Conservation (phyloP, 1,284 basidiomycete species). For the Boletus semigastroideus region DNA sequence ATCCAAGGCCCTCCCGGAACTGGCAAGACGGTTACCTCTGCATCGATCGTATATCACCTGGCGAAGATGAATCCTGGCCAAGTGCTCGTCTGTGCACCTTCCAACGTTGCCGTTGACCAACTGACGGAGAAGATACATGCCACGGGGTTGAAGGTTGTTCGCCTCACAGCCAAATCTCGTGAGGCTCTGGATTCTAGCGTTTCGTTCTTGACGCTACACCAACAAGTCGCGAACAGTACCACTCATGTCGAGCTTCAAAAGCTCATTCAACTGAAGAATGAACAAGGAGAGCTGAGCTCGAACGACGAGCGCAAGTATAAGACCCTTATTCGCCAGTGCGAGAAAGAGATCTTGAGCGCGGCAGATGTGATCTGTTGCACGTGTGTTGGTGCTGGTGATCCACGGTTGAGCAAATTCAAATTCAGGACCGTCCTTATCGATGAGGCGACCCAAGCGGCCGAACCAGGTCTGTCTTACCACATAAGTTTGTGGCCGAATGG, state of each 20-base stretch:
- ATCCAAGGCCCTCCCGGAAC: constrained; percentile 99
- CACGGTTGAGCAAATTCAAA: constrained; percentile 93
- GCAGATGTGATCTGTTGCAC: constrained; percentile 99
- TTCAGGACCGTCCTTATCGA: constrained; percentile 98
- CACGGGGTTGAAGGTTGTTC: constrained; percentile 96
- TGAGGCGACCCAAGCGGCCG: constrained; percentile 97
- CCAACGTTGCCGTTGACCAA: constrained; percentile 99
- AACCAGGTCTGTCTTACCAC: constrained; percentile 71
- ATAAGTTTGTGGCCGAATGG: background rate
- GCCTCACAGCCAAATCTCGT: constrained; percentile 95
- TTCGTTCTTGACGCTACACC: constrained; percentile 92
- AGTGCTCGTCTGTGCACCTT: constrained; percentile 98
- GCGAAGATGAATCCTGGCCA: constrained; percentile 99
- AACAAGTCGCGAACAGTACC: constrained; percentile 95
- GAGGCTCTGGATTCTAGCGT: constrained; percentile 96
- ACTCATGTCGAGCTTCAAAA: constrained; percentile 96
- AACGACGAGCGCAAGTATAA: constrained; percentile 99
- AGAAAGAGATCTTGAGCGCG: constrained; percentile 93
- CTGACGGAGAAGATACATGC: constrained; percentile 98
- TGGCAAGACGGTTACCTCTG: constrained; percentile 99
- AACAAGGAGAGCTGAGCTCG: constrained; percentile 95
- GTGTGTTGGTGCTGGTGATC: constrained; percentile 97
- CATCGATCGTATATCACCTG: constrained; percentile 97
- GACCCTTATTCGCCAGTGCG: constrained; percentile 89
- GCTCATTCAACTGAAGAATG: constrained; percentile 95